Conservation (phyloP, 176 grass and related monocot genomes). For the Typha latifolia region DNA sequence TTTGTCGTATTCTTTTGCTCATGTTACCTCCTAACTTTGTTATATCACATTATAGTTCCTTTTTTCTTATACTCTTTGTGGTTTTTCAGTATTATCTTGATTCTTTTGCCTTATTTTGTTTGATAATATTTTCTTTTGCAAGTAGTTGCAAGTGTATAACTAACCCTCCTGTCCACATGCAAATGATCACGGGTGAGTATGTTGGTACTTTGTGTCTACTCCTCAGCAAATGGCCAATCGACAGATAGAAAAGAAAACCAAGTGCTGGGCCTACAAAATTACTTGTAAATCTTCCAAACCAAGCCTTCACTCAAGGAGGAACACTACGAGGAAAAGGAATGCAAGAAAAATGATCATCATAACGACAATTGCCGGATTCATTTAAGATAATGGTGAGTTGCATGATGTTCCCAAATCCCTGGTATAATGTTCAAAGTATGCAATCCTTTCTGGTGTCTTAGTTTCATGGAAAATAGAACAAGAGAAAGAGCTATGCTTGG, state of each 20-base stretch:
- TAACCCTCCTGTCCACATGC: slow-evolving; percentile 3
- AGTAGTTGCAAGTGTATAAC: background rate
- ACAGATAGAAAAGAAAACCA: slow-evolving; percentile 11
- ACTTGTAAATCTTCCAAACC: slow-evolving; percentile 15
- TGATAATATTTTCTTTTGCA: background rate
- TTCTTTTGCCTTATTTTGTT: too few relatives aligned
- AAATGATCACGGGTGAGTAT: slow-evolving; percentile 17
- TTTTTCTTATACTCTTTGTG: too few relatives aligned
- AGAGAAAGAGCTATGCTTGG: too few relatives aligned
- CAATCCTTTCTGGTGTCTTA: too few relatives aligned
- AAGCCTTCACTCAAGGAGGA: slow-evolving; percentile 18
- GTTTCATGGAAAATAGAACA: too few relatives aligned
- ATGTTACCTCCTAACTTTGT: too few relatives aligned
- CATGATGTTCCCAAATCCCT: background rate
- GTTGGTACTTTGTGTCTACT: slow-evolving; percentile 25
- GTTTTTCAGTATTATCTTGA: too few relatives aligned
- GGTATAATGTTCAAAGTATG: too few relatives aligned
- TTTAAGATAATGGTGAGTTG: background rate
- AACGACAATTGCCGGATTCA: background rate
- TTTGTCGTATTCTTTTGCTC: background rate
- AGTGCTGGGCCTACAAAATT: slow-evolving; percentile 22
- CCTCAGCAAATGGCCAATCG: slow-evolving; percentile 8
- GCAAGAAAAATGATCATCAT: background rate
- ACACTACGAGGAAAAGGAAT: background rate
- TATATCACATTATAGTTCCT: too few relatives aligned